Conservation (phyloP, 441 rosid genomes). For the Mallotus japonicus region DNA sequence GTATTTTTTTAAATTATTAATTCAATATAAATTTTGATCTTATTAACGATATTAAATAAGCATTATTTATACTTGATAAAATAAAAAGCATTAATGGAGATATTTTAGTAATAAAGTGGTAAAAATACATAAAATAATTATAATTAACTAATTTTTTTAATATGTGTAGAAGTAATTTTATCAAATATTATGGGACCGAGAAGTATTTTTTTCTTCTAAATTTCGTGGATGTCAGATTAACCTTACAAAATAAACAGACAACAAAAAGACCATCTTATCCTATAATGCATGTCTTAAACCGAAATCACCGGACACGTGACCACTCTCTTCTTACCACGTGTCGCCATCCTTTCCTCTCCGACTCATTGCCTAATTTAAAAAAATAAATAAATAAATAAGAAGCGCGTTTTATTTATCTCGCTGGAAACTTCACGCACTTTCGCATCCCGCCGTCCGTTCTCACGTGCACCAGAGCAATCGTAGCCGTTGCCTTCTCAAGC, state of each 20-base stretch:
- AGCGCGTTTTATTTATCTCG: slow-evolving; percentile 14
- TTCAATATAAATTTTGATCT: too few species aligned
- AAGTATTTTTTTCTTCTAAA: background rate
- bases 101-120: too few species aligned
- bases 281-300: background rate
- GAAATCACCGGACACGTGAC: slow-evolving; percentile 22
- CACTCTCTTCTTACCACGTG: slow-evolving; percentile 4
- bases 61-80: too few species aligned
- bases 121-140: too few species aligned
- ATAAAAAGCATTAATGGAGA: too few species aligned
- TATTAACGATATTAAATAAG: too few species aligned
- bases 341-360: background rate
- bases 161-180: too few species aligned
- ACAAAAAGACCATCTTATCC: background rate
- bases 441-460: slow-evolving; percentile 47
- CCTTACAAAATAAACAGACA: slow-evolving; percentile 17
- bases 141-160: too few species aligned
- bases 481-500: slow-evolving; percentile 41
- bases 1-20: too few species aligned
- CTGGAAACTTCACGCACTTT: slow-evolving; percentile 37
- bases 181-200: too few species aligned
- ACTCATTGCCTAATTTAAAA: too few species aligned
- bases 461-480: slow-evolving; percentile 39
- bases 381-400: too few species aligned
- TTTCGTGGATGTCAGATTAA: slow-evolving; percentile 22